Evolutionary conservation across 192 early-diverging fungal species (phyloP).

Genomic region (Pilaira anomala): DNA sequence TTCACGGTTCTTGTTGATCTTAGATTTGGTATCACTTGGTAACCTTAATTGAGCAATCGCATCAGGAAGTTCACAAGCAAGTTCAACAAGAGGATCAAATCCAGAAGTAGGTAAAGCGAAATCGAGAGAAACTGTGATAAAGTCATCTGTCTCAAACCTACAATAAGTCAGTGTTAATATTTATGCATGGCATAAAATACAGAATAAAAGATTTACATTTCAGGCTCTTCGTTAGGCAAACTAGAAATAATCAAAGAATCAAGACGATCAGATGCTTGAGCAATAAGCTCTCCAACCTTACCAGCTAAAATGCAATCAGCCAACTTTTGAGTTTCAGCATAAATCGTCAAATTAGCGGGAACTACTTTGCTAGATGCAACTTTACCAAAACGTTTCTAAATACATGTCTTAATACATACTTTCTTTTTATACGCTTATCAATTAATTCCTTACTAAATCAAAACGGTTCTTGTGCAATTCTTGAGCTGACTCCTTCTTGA

Average conservation of each 20-base stretch:
- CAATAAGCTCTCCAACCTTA: constrained; percentile 21
- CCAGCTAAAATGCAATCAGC: constrained; percentile 25
- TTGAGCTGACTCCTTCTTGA: constrained; percentile 52
- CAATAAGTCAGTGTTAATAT: neutral
- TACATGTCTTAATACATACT: neutral
- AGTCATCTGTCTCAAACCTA: constrained; percentile 24
- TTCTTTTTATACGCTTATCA: constrained; percentile 6
- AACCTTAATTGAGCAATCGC: constrained; percentile 24
- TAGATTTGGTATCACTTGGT: constrained; percentile 43
- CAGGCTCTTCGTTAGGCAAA: constrained; percentile 28
- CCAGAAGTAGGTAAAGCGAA: constrained; percentile 12
- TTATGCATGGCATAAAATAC: neutral
- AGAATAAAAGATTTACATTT: constrained; percentile 8
- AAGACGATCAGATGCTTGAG: constrained; percentile 10
- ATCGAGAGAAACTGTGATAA: neutral
- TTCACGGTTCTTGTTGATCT: constrained; percentile 62
- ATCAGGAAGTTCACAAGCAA: constrained; percentile 31
- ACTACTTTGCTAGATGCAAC: constrained; percentile 12
- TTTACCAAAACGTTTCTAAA: constrained; percentile 20
- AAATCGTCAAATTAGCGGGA: constrained; percentile 22
- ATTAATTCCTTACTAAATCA: constrained; percentile 45
- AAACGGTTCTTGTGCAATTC: constrained; percentile 60
- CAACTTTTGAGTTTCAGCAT: constrained; percentile 32
- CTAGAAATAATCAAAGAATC: constrained; percentile 31
- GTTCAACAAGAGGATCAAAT: constrained; percentile 31